Evolutionary conservation across 2,329 filamentous ascomycete species (phyloP), one percentile per base, ranked within the genome.

Genomic region (Thielaviopsis musarum): DNA sequence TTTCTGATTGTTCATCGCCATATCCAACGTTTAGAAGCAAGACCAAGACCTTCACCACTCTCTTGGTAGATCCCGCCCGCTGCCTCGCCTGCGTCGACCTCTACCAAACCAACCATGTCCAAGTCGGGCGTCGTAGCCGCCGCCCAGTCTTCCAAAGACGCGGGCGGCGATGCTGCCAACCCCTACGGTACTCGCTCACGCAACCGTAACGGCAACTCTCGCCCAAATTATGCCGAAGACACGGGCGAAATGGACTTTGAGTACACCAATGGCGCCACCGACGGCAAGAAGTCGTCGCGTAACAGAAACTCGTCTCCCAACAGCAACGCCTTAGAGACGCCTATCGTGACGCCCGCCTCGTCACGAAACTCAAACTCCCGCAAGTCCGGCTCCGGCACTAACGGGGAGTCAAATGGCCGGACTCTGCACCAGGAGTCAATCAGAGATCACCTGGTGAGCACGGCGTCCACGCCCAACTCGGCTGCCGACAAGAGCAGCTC

Each of bases 221-320:
- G 93, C 65, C 84, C 86, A 65, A 98, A 98, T 72, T 98, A 98
- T 72, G 91, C 93, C 56, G 93, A 98, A 73, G 88, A 91, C 72
- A 87, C 81, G 72, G 91, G 28, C 26, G 91, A 97, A 67, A 83
- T 88, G 71, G 93, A 97, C 62, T 72, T 78, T 69, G 88, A 90
- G 70, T 91, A 96, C 67, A 80, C 78, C 69, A 74, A 77, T 67
- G 70, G 74, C 58, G 72, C 79, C 65, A 75, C 77, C 67, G 78
- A 81, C 62, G 61, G 74, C 58, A 82, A 82, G 69, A 85, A 84
- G 68, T 69, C 74, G 45, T 75, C 76, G 66, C 74, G 74, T 24
- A 54, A 58, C 28, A 52, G 59, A 30, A 61, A 61, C 38, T 56
- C 59, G 13, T 61, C 59, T 17, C 59, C 59, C 13, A 15, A 45